Evolutionary conservation across 129 eudicot species (phyloP).

Genomic region (Centaurea solstitialis): DNA sequence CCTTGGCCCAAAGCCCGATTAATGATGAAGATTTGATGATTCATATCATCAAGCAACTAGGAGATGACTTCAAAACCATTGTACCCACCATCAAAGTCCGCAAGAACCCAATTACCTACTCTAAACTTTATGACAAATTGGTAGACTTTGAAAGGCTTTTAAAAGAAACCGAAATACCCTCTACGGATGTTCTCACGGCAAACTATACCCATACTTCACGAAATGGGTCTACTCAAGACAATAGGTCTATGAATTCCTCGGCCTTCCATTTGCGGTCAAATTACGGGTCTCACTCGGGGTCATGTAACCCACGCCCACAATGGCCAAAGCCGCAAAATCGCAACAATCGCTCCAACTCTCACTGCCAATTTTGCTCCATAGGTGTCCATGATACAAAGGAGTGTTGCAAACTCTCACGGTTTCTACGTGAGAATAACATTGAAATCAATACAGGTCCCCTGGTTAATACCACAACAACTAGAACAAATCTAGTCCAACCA

Average conservation of each 20-base stretch:
- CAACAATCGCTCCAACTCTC: too few relatives aligned
- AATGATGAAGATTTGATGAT: background rate
- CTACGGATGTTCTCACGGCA: background rate
- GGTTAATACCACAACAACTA: background rate
- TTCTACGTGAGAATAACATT: too few relatives aligned
- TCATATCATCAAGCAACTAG: background rate
- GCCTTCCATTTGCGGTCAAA: background rate
- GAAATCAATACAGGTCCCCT: too few relatives aligned
- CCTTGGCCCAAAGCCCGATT: background rate
- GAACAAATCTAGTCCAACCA: background rate
- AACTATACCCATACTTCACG: slow-evolving; percentile 5
- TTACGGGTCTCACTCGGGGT: too few relatives aligned
- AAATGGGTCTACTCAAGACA: background rate
- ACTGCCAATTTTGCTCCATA: too few relatives aligned
- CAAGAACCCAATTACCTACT: too few relatives aligned
- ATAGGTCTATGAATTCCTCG: background rate
- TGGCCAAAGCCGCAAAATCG: background rate
- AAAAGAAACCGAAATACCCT: background rate
- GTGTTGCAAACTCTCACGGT: too few relatives aligned
- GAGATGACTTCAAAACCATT: too few relatives aligned
- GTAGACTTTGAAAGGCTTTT: too few relatives aligned
- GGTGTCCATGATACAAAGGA: too few relatives aligned
- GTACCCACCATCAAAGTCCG: too few relatives aligned
- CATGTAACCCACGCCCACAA: background rate
- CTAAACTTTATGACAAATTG: too few relatives aligned